Conservation (phyloP, 768 basidiomycete genomes). For the Russula earlei region DNA sequence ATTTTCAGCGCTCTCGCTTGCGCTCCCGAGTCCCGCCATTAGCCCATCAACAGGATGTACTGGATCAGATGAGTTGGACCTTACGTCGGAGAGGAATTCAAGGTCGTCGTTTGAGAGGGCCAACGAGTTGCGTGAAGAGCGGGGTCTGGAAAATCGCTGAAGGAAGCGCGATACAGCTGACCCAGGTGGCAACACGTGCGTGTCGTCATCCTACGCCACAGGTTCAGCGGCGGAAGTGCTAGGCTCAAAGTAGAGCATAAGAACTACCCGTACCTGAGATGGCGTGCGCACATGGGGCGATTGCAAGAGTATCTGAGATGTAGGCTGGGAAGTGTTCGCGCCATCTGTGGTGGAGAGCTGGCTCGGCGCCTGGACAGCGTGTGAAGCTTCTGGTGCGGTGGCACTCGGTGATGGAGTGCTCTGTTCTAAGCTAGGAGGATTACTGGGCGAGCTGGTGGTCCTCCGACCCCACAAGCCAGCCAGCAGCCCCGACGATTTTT, state of each 20-base stretch:
- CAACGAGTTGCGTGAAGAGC: conserved; percentile 43
- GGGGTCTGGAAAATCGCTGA: conserved; percentile 55
- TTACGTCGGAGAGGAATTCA: conserved; percentile 66
- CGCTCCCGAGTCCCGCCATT: conserved; percentile 32
- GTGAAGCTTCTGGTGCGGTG: not conserved
- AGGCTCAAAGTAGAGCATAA: conserved; percentile 12
- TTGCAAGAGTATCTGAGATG: not conserved
- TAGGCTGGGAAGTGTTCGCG: not conserved
- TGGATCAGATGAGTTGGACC: conserved; percentile 40
- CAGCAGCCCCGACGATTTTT: conserved; percentile 49
- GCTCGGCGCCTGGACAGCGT: not conserved
- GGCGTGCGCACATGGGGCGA: not conserved
- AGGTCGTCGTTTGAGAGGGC: conserved; percentile 74
- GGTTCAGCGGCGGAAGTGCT: conserved; percentile 17
- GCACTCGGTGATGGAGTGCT: not conserved
- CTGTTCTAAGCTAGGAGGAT: not conserved
- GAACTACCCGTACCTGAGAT: conserved; percentile 12
- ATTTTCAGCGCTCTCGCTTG: conserved; percentile 29
- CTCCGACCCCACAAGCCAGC: conserved; percentile 58
- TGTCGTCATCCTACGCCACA: conserved; percentile 15
- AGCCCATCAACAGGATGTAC: conserved; percentile 28
- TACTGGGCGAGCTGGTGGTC: conserved; percentile 1
- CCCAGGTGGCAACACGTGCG: conserved; percentile 23
- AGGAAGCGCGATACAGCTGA: conserved; percentile 82
- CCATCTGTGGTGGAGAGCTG: conserved; percentile 3